Base-by-base conservation (phyloP, 163 green algal species). In the Scenedesmus sp. region DNA sequence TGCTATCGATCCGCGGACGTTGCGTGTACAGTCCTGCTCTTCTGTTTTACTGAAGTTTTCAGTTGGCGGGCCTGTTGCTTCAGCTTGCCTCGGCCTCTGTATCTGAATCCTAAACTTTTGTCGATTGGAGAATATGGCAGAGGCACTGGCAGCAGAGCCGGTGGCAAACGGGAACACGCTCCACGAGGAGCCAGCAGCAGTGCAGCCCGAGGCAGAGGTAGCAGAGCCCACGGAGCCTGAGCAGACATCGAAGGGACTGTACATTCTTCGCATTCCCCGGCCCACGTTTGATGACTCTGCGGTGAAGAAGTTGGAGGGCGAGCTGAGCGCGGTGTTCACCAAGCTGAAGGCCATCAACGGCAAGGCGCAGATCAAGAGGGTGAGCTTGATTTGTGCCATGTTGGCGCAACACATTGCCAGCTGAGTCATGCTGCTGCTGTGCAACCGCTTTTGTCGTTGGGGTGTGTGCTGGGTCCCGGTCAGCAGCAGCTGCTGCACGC, bases 271-370 rank as follows among this genome's bases (percentile, higher is more conserved):
- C 56, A 55, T 97, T 0, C 93, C 95, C 0, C 85, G 91, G 26
- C 94, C 95, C 0, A 88, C 90, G 0, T 88, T 95, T 10, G 94
- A 96, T 86, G 94, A 95, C 59, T 86, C 86, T 16, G 60, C 59
- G n/a, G 64, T 95, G 10, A 95, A 96, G 87, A 89, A 92, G 70
- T 91, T 96, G 13, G 92, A 95, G 70, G 64, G 77, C 2, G 93
- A 97, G 73, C 95, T 97, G 46, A 82, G 93, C 13, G 89, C 59
- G 13, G 85, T 93, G 9, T 86, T 96, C 23, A 83, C 88, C 16
- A 94, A 95, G 90, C 91, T 96, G 0, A 96, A 96, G 92, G 91
- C 57, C 0, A 91, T 94, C 15, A 96, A 95, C 87, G 88, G 90
- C 13, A 92, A 91, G 79, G 82, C 94, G 9, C 64, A 86, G 1